phyloP scores from a whole-genome alignment of 495 filamentous ascomycete genomes.

The Thermothielavioides terrestris region DNA sequence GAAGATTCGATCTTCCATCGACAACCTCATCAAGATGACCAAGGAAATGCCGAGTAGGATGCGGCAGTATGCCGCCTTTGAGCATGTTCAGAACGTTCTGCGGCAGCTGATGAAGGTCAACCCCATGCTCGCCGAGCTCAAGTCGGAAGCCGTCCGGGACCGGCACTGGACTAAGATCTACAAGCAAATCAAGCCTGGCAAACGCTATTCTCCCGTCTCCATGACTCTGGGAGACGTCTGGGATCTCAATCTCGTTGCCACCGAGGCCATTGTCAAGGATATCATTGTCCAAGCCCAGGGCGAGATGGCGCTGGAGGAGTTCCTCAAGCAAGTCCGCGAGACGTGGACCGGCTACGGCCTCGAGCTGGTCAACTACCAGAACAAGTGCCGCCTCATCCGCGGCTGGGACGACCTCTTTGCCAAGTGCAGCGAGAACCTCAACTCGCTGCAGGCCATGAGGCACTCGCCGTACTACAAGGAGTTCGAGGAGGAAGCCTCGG shows the following conservation, averaged over 20 bases:
- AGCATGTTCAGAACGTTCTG: conserved; percentile 90
- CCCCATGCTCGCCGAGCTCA: conserved; percentile 76
- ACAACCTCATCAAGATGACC: conserved; percentile 90
- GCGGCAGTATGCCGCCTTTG: conserved; percentile 98
- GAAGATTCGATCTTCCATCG: conserved; percentile 80
- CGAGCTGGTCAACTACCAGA: conserved; percentile 93
- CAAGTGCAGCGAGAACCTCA: conserved; percentile 95
- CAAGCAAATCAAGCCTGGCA: conserved; percentile 82
- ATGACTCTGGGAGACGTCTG: conserved; percentile 95
- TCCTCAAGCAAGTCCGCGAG: conserved; percentile 92
- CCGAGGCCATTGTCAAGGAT: conserved; percentile 76
- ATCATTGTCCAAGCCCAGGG: conserved; percentile 94
- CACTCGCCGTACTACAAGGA: conserved; percentile 99
- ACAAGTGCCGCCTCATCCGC: conserved; percentile 91
- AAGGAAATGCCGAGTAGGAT: conserved; percentile 99
- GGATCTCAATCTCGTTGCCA: conserved; percentile 84
- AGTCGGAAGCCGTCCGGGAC: conserved; percentile 93
- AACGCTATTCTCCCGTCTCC: conserved; percentile 83
- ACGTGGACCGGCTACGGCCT: conserved; percentile 92
- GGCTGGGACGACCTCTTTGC: conserved; percentile 98
- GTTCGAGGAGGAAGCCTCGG: conserved; percentile 92
- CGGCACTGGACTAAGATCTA: conserved; percentile 97
- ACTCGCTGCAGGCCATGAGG: conserved; percentile 95
- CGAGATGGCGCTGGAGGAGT: conserved; percentile 97
- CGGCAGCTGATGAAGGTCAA: conserved; percentile 85